Percentiles rank a stretch among this genome's conserved stretches.
Evolutionary conservation across 192 early-diverging fungal genomes (phyloP).

Genomic region (Entomortierella beljakovae): DNA sequence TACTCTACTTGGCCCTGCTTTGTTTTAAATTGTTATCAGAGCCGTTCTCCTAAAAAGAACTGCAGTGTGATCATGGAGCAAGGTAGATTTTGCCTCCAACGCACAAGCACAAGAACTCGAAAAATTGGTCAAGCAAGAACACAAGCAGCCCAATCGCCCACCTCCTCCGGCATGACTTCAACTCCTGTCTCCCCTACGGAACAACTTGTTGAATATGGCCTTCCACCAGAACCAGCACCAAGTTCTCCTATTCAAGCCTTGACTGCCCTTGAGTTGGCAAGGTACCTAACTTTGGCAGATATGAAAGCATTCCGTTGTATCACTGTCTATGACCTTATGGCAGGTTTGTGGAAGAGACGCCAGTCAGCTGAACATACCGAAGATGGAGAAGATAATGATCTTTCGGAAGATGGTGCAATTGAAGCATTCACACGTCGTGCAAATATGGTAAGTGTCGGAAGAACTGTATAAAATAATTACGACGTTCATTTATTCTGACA

Average conservation of each 20-base stretch:
- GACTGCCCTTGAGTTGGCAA: slow-evolving; percentile 61
- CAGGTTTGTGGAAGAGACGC: slow-evolving; percentile 50
- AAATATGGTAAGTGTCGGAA: slow-evolving; percentile 58
- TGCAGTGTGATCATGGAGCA: slow-evolving; percentile 54
- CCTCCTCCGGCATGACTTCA: background rate
- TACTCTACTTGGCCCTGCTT: too few species aligned
- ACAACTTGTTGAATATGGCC: slow-evolving; percentile 22
- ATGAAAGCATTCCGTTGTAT: slow-evolving; percentile 54
- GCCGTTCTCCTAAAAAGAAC: slow-evolving; percentile 43
- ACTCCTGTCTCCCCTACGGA: background rate
- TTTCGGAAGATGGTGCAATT: slow-evolving; percentile 48
- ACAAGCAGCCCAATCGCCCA: slow-evolving; percentile 7
- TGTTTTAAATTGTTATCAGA: too few species aligned
- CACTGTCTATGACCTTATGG: slow-evolving; percentile 54
- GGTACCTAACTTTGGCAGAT: slow-evolving; percentile 60
- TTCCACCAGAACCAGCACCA: slow-evolving; percentile 23
- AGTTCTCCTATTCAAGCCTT: slow-evolving; percentile 52
- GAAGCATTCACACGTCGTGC: slow-evolving; percentile 66
- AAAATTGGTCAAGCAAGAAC: slow-evolving; percentile 29
- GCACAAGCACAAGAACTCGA: slow-evolving; percentile 34
- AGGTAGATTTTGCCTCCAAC: slow-evolving; percentile 41
- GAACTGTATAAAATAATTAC: background rate
- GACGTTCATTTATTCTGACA: background rate
- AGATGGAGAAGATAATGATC: background rate
- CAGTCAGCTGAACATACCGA: slow-evolving; percentile 22